phyloP scores from a whole-genome alignment of 495 filamentous ascomycete genomes.

The Lepraria neglecta region DNA sequence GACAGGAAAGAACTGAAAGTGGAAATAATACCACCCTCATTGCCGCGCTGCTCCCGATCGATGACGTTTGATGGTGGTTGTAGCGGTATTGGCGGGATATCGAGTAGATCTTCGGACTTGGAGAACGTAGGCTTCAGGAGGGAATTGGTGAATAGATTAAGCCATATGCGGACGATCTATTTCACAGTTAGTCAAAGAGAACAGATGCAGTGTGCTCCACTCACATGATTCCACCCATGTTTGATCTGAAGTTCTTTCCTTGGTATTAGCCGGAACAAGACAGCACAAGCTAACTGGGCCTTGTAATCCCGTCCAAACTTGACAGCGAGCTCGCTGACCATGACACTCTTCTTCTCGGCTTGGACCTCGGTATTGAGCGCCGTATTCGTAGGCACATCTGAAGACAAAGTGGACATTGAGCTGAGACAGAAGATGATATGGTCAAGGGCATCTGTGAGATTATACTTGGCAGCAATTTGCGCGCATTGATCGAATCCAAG shows the following conservation, averaged over 20 bases:
- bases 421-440: constrained; percentile 84
- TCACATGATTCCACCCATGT: constrained; percentile 77
- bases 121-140: constrained; percentile 81
- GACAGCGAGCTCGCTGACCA: constrained; percentile 98
- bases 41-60: constrained; percentile 69
- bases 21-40: constrained; percentile 80
- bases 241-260: constrained; percentile 72
- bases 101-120: constrained; percentile 59
- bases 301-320: constrained; percentile 92
- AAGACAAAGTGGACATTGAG: constrained; percentile 80
- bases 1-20: constrained; percentile 93
- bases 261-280: constrained; percentile 82
- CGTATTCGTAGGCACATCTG: constrained; percentile 69
- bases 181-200: constrained; percentile 21
- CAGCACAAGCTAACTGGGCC: constrained; percentile 86
- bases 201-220: constrained; percentile 28
- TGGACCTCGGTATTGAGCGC: constrained; percentile 93
- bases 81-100: constrained; percentile 77
- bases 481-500: constrained; percentile 95
- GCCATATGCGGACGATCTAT: constrained; percentile 80
- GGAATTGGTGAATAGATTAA: constrained; percentile 94
- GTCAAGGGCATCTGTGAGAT: constrained; percentile 78
- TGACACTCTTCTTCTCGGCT: constrained; percentile 83
- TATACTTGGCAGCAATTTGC: constrained; percentile 82
- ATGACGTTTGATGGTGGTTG: constrained; percentile 90